Evolutionary conservation across 768 basidiomycete genomes (phyloP).

Genomic region (Chalciporus sphaerocephalus): DNA sequence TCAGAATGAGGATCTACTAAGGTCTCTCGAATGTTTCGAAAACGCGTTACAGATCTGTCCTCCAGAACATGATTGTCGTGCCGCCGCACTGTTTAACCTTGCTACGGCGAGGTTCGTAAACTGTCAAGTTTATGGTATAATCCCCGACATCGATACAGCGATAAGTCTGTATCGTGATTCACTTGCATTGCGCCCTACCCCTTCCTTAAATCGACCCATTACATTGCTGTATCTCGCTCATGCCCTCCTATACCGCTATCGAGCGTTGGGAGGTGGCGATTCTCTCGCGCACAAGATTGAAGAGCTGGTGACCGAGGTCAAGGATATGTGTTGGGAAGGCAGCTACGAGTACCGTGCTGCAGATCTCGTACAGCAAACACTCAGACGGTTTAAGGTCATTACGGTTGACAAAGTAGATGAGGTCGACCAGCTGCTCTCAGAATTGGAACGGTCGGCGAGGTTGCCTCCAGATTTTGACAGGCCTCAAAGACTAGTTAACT

Average conservation of each 20-base stretch:
- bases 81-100: constrained; percentile 12
- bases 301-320: neutral
- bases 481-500: constrained; percentile 1
- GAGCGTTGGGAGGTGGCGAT: neutral
- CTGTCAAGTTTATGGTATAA: neutral
- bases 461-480: constrained; percentile 2
- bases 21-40: constrained; percentile 5
- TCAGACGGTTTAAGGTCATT: neutral
- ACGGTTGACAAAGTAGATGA: neutral
- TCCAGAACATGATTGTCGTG: neutral
- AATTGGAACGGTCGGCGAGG: neutral
- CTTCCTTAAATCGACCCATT: constrained; percentile 6
- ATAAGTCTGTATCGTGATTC: constrained; percentile 1
- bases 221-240: constrained; percentile 8
- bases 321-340: neutral
- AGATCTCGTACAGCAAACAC: constrained; percentile 4
- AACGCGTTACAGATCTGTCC: neutral
- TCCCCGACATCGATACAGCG: neutral
- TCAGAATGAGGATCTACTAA: neutral
- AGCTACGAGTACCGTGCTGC: constrained; percentile 4
- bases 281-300: neutral
- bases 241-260: constrained; percentile 5
- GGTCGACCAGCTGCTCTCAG: neutral
- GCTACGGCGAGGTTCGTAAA: constrained; percentile 5
- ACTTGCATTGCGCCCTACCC: constrained; percentile 1